These are phyloP conservation scores for Cladosporium sp. DNA, from an alignment of 2,329 filamentous ascomycete species.

Conservation along the genomic window DNA sequence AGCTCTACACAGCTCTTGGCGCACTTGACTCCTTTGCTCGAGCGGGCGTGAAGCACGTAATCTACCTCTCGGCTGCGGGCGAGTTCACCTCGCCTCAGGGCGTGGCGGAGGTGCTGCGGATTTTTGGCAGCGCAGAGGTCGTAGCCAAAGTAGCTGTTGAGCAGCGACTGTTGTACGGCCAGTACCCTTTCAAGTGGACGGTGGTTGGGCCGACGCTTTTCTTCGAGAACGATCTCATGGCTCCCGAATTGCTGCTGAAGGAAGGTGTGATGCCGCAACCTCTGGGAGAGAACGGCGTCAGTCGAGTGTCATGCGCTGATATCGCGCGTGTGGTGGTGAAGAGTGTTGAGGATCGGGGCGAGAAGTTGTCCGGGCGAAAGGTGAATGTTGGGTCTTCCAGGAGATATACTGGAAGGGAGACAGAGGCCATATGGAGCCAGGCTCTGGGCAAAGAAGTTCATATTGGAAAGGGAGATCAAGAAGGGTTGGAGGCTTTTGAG, in stretches of 20 bases:
- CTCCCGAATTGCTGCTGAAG: not conserved
- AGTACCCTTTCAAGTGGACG: slow-evolving; percentile 5
- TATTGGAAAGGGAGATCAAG: not conserved
- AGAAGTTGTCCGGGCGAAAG: slow-evolving; percentile 1
- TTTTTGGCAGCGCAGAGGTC: not conserved
- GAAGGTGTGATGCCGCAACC: slow-evolving; percentile 16
- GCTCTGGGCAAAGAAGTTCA: not conserved
- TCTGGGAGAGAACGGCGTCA: slow-evolving; percentile 14
- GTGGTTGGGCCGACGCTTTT: slow-evolving; percentile 10
- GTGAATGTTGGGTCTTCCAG: slow-evolving; percentile 7
- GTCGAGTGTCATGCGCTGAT: not conserved
- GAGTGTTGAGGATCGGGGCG: not conserved
- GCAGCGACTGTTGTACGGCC: not conserved
- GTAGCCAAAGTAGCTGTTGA: slow-evolving; percentile 4
- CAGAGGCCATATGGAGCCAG: not conserved
- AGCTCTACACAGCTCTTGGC: slow-evolving; percentile 1
- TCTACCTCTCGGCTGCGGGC: slow-evolving; percentile 15
- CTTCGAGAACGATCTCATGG: slow-evolving; percentile 6
- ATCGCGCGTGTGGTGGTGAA: slow-evolving; percentile 3
- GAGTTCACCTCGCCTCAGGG: slow-evolving; percentile 4
- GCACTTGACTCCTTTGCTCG: slow-evolving; percentile 56
- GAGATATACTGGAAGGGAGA: slow-evolving; percentile 2
- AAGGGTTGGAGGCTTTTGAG: slow-evolving; percentile 8
- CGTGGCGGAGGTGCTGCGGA: not conserved
- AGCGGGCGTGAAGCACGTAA: slow-evolving; percentile 39